A percentile compares a stretch with the other conserved stretches of the same genome.
phyloP scores from a whole-genome alignment of 306 rosid genomes.

The Clitoria ternatea region DNA sequence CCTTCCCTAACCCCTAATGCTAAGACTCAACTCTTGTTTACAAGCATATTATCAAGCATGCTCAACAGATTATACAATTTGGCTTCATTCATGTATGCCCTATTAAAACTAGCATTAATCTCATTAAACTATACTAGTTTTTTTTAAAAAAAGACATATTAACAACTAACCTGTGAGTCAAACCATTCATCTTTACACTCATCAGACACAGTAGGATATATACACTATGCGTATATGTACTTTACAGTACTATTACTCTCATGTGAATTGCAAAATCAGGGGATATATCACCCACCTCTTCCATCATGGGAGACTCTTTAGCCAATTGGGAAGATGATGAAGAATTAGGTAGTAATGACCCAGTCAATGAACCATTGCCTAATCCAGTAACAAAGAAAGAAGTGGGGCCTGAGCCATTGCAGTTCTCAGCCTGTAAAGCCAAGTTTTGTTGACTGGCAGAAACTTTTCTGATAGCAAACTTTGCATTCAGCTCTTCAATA shows the following conservation, averaged over 20 bases:
- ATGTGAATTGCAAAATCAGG: slow-evolving; percentile 13
- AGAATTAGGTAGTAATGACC: slow-evolving; percentile 71
- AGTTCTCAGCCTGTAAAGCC: slow-evolving; percentile 65
- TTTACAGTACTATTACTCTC: background rate
- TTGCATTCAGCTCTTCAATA: slow-evolving; percentile 82
- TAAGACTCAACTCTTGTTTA: background rate
- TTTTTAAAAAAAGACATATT: too few relatives aligned
- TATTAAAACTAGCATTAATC: background rate
- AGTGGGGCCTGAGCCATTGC: slow-evolving; percentile 81
- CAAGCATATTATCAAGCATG: background rate
- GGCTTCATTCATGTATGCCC: background rate
- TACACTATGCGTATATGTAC: background rate
- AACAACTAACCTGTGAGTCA: too few relatives aligned
- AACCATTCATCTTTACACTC: background rate
- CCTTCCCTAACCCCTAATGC: background rate
- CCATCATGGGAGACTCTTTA: slow-evolving; percentile 74
- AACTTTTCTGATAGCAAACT: slow-evolving; percentile 42
- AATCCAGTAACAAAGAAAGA: slow-evolving; percentile 65
- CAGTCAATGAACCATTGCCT: slow-evolving; percentile 74
- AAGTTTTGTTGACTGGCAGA: slow-evolving; percentile 88
- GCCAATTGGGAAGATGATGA: slow-evolving; percentile 77
- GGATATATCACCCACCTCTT: slow-evolving; percentile 60
- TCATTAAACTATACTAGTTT: background rate
- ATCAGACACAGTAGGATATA: background rate
- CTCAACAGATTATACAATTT: background rate